Evolutionary conservation across 108 stramenopile genomes (phyloP), one percentile per base, ranked within the genome.

Genomic region (Phaeodactylum tricornutum): DNA sequence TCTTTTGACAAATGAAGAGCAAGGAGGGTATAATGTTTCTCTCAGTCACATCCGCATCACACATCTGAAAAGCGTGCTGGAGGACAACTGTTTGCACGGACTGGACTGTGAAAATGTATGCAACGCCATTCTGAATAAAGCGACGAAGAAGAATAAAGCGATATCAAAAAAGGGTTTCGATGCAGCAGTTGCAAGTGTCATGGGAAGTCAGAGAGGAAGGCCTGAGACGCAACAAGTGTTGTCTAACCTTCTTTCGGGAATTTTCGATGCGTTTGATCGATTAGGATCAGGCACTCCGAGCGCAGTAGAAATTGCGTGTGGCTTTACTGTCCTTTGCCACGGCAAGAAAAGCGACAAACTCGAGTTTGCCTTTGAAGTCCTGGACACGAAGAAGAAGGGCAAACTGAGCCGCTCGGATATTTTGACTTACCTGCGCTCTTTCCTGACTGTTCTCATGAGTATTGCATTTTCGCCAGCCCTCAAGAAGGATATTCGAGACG

Each of bases 341-440:
- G 93, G 93, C 15, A 81, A 81, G 46, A 94, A 94, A 67, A 86
- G 85, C 42, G 89, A 92, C 62, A 94, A 94, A 43, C 69, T 94
- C 15, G 81, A 83, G 30, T 79, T 76, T 61, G 84, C 89, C 11
- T 94, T 87, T 68, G 87, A 86, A 36, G 32, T 91, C 7, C 56
- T 94, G 19, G 88, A 88, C 43, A 58, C 53, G 30, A 72, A 82
- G 36, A 64, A 66, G 42, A 52, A 71, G 41, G 79, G 86, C 9
- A 43, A 66, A n/a, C 59, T 94, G 9, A 64, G 70, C 4, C 55
- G 61, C 31, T 50, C 60, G 33, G 84, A 87, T 22, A 56, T 84
- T 6, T 54, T 55, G 12, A 61, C 53, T 22, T 94, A 83, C 53
- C 53, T 90, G 20, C 75, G 72, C 28, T 85, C 92, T 1, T 90